A percentile compares a stretch with the other conserved stretches of the same genome.
These are phyloP conservation scores for Hericium erinaceus DNA, from an alignment of 768 basidiomycete genomes.

Conservation along the genomic window DNA sequence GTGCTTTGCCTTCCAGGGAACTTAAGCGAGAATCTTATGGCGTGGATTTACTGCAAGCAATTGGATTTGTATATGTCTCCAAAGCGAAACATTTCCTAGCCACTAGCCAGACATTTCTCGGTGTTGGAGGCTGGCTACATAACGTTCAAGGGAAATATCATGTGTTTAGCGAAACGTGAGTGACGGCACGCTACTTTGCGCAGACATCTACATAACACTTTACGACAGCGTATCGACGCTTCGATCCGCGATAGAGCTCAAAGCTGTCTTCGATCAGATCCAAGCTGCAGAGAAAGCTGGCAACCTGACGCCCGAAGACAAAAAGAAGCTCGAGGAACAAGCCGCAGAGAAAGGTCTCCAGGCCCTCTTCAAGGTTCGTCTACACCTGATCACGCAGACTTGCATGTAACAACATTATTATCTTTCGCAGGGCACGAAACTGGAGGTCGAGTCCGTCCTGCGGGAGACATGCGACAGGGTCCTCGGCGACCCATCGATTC, in stretches of 20 bases:
- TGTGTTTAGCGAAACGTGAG: slow-evolving; percentile 87
- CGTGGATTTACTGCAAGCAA: slow-evolving; percentile 72
- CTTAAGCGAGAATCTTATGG: slow-evolving; percentile 83
- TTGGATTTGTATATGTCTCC: slow-evolving; percentile 77
- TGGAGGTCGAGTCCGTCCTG: slow-evolving; percentile 83
- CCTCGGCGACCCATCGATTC: slow-evolving; percentile 45
- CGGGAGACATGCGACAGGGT: slow-evolving; percentile 84
- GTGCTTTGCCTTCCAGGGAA: slow-evolving; percentile 36
- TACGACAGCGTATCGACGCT: slow-evolving; percentile 65
- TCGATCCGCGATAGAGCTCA: slow-evolving; percentile 81
- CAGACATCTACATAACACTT: background rate
- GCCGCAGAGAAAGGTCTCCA: slow-evolving; percentile 90
- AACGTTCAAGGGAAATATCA: slow-evolving; percentile 90
- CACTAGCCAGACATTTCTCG: slow-evolving; percentile 56
- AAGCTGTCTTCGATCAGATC: slow-evolving; percentile 85
- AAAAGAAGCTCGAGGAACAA: slow-evolving; percentile 77
- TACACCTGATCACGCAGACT: background rate
- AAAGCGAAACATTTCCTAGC: slow-evolving; percentile 83
- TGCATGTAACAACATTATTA: background rate
- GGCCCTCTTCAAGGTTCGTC: slow-evolving; percentile 74
- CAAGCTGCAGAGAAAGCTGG: slow-evolving; percentile 85
- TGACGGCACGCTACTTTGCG: slow-evolving; percentile 7
- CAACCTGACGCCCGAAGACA: slow-evolving; percentile 68
- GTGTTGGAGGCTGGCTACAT: slow-evolving; percentile 89
- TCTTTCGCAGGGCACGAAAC: slow-evolving; percentile 64